These are phyloP conservation scores for Ploettnerulaceae sp. DNA, from an alignment of 2,329 filamentous ascomycete genomes.

Conservation along the genomic window DNA sequence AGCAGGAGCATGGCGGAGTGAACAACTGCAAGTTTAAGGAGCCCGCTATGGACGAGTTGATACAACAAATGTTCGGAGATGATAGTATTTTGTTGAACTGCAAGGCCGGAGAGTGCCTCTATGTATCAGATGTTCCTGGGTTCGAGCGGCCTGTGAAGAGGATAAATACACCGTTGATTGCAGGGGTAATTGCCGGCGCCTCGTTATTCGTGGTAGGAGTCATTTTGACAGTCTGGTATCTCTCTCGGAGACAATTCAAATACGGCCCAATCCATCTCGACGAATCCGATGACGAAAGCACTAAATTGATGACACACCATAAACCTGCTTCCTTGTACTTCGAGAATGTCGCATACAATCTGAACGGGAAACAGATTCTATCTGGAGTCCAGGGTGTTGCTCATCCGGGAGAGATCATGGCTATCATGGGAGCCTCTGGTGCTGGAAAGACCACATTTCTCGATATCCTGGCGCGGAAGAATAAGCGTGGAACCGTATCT, in stretches of 20 bases:
- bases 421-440: slow-evolving; percentile 97
- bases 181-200: slow-evolving; percentile 81
- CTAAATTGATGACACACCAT: slow-evolving; percentile 85
- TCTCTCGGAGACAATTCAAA: slow-evolving; percentile 67
- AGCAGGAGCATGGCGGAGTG: slow-evolving; percentile 55
- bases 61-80: slow-evolving; percentile 85
- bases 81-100: slow-evolving; percentile 81
- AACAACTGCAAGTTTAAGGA: slow-evolving; percentile 81
- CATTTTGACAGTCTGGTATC: slow-evolving; percentile 79
- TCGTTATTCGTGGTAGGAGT: slow-evolving; percentile 85
- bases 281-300: slow-evolving; percentile 81
- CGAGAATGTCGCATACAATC: slow-evolving; percentile 76
- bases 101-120: slow-evolving; percentile 83
- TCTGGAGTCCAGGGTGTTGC: slow-evolving; percentile 76
- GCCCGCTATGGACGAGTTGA: slow-evolving; percentile 86
- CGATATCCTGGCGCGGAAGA: slow-evolving; percentile 93
- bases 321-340: slow-evolving; percentile 87
- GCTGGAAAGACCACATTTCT: slow-evolving; percentile 97
- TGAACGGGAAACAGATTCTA: slow-evolving; percentile 86
- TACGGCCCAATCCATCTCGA: slow-evolving; percentile 77
- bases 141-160: slow-evolving; percentile 84
- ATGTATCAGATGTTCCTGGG: slow-evolving; percentile 87
- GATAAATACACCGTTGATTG: slow-evolving; percentile 96
- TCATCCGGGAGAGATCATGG: slow-evolving; percentile 91
- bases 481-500: slow-evolving; percentile 75